phyloP scores from a whole-genome alignment of 75 land plant species.

The Ceratopteris richardii region DNA sequence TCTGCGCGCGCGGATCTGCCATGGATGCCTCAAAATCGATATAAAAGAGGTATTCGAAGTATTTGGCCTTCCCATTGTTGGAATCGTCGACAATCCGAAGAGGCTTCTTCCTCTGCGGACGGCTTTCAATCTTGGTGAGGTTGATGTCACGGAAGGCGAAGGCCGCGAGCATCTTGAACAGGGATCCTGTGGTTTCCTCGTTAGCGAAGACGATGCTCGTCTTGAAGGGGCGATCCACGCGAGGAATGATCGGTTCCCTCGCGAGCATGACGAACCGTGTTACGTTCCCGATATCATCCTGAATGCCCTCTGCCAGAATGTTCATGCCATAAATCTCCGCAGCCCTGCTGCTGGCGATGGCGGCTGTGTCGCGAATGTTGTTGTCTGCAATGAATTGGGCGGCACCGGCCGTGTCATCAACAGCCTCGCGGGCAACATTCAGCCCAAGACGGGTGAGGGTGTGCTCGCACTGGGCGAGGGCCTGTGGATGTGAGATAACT shows the following conservation, averaged over 20 bases:
- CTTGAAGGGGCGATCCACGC: slow-evolving; percentile 68
- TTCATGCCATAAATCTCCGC: slow-evolving; percentile 53
- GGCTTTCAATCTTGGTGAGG: slow-evolving; percentile 89
- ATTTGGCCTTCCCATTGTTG: slow-evolving; percentile 56
- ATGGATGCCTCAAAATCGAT: slow-evolving; percentile 87
- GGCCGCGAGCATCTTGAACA: slow-evolving; percentile 79
- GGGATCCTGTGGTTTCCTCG: slow-evolving; percentile 74
- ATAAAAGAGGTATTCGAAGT: slow-evolving; percentile 76
- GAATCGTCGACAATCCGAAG: slow-evolving; percentile 83
- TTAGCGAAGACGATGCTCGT: slow-evolving; percentile 73
- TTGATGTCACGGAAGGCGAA: slow-evolving; percentile 77
- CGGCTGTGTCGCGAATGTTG: slow-evolving; percentile 57
- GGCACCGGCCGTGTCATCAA: slow-evolving; percentile 39
- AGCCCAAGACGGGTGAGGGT: slow-evolving; percentile 28
- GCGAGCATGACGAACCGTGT: slow-evolving; percentile 88
- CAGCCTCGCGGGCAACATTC: slow-evolving; percentile 31
- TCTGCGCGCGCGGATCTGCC: slow-evolving; percentile 80
- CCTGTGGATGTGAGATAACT: slow-evolving; percentile 33
- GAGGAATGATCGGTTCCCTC: slow-evolving; percentile 85
- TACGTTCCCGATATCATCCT: slow-evolving; percentile 71
- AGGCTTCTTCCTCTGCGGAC: slow-evolving; percentile 79
- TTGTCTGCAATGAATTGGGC: too few relatives aligned
- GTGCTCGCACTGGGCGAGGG: slow-evolving; percentile 38
- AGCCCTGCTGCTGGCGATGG: slow-evolving; percentile 46
- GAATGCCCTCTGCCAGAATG: slow-evolving; percentile 56